Conservation (phyloP, 345 rosid genomes). For the Brassica napus region DNA sequence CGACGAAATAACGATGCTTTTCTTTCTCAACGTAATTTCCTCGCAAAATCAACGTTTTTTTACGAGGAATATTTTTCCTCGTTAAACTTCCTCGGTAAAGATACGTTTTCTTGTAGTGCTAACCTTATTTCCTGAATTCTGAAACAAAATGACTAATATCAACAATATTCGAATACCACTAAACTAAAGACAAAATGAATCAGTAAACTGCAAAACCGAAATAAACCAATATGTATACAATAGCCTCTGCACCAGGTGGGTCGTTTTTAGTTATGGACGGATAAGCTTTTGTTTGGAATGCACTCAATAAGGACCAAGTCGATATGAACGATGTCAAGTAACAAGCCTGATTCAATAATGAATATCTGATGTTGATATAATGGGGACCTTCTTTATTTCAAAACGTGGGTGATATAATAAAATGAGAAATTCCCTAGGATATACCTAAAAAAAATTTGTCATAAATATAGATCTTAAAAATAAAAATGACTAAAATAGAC, state of each 20-base stretch:
- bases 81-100: too few species aligned
- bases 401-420: slow-evolving; percentile 18
- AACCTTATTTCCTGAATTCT: background rate
- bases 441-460: too few species aligned
- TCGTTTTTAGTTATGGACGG: slow-evolving; percentile 22
- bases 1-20: too few species aligned
- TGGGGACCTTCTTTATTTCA: background rate
- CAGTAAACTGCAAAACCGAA: background rate
- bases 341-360: background rate
- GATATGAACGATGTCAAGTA: background rate
- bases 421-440: too few species aligned
- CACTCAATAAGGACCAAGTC: background rate
- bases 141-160: background rate
- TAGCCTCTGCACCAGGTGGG: slow-evolving; percentile 16
- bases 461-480: too few species aligned
- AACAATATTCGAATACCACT: slow-evolving; percentile 1
- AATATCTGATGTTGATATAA: background rate
- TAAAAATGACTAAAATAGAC: too few species aligned
- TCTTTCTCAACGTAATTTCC: too few species aligned
- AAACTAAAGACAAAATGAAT: slow-evolving; percentile 2
- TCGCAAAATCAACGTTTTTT: too few species aligned
- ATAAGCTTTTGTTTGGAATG: background rate
- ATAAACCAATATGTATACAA: slow-evolving; percentile 12
- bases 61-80: too few species aligned
- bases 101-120: too few species aligned